phyloP scores from a whole-genome alignment of 495 filamentous ascomycete species.

The Penicillium crystallinum region DNA sequence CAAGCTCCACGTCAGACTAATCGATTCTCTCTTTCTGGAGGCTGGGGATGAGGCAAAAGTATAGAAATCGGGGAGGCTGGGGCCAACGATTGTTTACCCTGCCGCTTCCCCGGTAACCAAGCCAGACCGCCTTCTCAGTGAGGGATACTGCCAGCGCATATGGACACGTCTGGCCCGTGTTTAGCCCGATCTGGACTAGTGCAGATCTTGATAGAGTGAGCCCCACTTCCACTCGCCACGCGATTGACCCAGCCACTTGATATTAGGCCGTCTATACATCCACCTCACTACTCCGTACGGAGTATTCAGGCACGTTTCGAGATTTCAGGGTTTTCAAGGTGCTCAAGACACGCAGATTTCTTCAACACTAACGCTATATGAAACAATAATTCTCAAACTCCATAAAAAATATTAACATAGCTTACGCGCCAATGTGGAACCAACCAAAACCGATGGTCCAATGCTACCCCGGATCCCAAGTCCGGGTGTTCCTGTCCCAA shows the following conservation, averaged over 20 bases:
- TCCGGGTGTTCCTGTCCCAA: conserved; percentile 8
- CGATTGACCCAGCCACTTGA: conserved; percentile 20
- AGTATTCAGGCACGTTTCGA: background rate
- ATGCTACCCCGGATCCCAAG: conserved; percentile 10
- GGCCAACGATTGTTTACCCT: conserved; percentile 46
- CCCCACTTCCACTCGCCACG: conserved; percentile 19
- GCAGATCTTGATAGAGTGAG: conserved; percentile 13
- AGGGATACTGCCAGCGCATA: conserved; percentile 8
- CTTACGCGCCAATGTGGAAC: conserved; percentile 6
- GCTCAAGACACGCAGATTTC: background rate
- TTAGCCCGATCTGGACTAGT: conserved; percentile 18
- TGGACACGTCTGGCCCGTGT: conserved; percentile 1
- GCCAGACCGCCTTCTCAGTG: conserved; percentile 28
- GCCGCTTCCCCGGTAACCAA: conserved; percentile 36
- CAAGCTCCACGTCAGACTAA: conserved; percentile 29
- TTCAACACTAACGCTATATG: conserved; percentile 8
- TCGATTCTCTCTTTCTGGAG: conserved; percentile 26
- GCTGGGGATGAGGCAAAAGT: conserved; percentile 32
- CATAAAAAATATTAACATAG: background rate
- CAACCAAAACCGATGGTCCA: conserved; percentile 5
- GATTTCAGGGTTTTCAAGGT: background rate
- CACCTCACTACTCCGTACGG: background rate
- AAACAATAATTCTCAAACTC: conserved; percentile 2
- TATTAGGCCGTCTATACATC: background rate
- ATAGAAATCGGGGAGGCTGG: conserved; percentile 41